Conservation (phyloP, 805 yeast genomes). For the Nakazawaea siamensis region DNA sequence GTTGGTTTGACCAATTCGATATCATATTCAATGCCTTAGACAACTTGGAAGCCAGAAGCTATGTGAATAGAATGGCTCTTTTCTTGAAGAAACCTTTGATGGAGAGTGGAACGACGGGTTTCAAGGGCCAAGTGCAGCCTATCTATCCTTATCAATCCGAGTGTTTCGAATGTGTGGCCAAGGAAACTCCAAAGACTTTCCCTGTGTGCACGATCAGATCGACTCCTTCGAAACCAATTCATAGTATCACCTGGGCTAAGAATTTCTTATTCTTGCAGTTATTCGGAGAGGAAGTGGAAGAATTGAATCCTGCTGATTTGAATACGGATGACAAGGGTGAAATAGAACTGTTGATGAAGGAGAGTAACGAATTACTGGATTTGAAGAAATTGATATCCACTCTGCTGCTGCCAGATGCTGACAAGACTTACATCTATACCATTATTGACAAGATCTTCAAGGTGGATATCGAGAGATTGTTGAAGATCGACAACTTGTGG, state of each 20-base stretch:
- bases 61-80: constrained; percentile 78
- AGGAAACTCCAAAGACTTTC: constrained; percentile 81
- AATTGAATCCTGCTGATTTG: constrained; percentile 26
- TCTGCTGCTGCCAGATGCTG: constrained; percentile 13
- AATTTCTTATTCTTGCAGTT: constrained; percentile 78
- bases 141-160: constrained; percentile 76
- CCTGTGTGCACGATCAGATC: constrained; percentile 97
- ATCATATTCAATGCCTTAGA: constrained; percentile 89
- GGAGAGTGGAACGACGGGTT: constrained; percentile 95
- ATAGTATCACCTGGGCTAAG: constrained; percentile 97
- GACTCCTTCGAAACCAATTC: constrained; percentile 94
- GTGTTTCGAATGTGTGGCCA: constrained; percentile 87
- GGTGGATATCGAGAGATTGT: constrained; percentile 71
- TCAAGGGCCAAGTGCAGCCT: constrained; percentile 90
- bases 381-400: constrained; percentile 29
- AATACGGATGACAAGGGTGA: constrained; percentile 63
- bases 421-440: constrained; percentile 25
- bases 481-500: constrained; percentile 72
- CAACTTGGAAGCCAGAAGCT: constrained; percentile 84
- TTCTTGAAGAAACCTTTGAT: constrained; percentile 68
- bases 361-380: constrained; percentile 55
- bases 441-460: constrained; percentile 56
- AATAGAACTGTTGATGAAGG: constrained; percentile 54
- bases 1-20: constrained; percentile 73
- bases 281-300: constrained; percentile 44